phyloP scores from a whole-genome alignment of 129 eudicot species.

The Artemisia tridentata region DNA sequence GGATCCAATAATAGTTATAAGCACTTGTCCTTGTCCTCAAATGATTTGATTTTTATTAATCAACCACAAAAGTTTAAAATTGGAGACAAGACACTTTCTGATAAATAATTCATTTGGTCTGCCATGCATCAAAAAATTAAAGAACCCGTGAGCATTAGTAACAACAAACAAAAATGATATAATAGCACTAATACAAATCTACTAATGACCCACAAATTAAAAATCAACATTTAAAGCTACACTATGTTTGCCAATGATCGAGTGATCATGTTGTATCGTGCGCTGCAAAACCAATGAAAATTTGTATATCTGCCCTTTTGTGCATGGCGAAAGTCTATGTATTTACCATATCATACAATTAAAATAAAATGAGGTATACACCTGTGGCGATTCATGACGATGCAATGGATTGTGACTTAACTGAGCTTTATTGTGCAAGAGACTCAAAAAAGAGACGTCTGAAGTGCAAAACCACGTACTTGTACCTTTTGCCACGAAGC shows the following conservation, averaged over 20 bases:
- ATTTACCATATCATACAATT: constrained; percentile 10
- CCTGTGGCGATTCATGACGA: constrained; percentile 23
- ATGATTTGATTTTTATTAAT: constrained; percentile 14
- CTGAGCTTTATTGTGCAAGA: constrained; percentile 13
- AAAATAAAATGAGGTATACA: not conserved
- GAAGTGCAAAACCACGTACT: constrained; percentile 17
- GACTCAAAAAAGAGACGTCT: not conserved
- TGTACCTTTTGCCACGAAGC: constrained; percentile 3
- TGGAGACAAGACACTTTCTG: not conserved
- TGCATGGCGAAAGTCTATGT: constrained; percentile 20
- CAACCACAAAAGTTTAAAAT: constrained; percentile 7
- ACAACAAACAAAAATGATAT: constrained; percentile 20
- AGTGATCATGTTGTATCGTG: constrained; percentile 7
- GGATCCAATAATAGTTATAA: constrained; percentile 14
- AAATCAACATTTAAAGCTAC: constrained; percentile 21
- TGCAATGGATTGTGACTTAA: constrained; percentile 33
- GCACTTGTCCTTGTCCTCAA: constrained; percentile 28
- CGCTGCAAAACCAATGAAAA: constrained; percentile 33
- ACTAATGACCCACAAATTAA: constrained; percentile 5
- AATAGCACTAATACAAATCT: constrained; percentile 19
- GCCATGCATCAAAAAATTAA: constrained; percentile 25
- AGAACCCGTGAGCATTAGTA: constrained; percentile 24
- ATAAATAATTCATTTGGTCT: constrained; percentile 30
- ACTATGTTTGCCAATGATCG: constrained; percentile 19
- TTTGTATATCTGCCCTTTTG: constrained; percentile 18